Evolutionary conservation across 108 stramenopile genomes (phyloP).

Genomic region (Mediolabrus comicus): DNA sequence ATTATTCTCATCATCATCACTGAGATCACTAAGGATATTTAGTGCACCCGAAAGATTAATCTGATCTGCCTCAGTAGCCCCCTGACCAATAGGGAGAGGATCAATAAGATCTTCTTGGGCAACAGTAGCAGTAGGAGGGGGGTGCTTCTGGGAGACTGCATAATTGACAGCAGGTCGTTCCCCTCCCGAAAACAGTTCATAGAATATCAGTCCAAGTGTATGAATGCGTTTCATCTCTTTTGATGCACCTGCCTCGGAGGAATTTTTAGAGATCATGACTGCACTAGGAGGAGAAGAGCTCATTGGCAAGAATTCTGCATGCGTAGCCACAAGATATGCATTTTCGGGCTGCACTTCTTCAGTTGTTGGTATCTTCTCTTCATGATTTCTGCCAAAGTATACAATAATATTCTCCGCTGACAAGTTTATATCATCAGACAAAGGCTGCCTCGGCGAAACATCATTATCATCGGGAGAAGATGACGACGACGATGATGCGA

Average conservation of each 20-base stretch:
- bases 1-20: not conserved
- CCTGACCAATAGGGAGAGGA: not conserved
- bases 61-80: not conserved
- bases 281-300: too few species aligned
- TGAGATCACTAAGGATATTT: not conserved
- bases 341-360: too few species aligned
- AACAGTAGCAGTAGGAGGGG: too few species aligned
- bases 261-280: too few species aligned
- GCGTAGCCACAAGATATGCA: too few species aligned
- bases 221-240: constrained; percentile 10
- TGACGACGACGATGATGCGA: too few species aligned
- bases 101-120: not conserved
- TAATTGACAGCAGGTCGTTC: not conserved
- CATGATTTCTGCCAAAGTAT: too few species aligned
- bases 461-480: too few species aligned
- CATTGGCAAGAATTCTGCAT: not conserved
- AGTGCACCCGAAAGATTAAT: not conserved
- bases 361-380: too few species aligned
- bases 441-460: not conserved
- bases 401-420: too few species aligned
- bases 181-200: constrained; percentile 21
- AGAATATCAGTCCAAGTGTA: constrained; percentile 19
- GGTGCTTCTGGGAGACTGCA: not conserved
- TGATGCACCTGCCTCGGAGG: not conserved
- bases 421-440: too few species aligned